Evolutionary conservation across 352 stramenopile genomes (phyloP).

Genomic region (Phytophthora agathidicida): DNA sequence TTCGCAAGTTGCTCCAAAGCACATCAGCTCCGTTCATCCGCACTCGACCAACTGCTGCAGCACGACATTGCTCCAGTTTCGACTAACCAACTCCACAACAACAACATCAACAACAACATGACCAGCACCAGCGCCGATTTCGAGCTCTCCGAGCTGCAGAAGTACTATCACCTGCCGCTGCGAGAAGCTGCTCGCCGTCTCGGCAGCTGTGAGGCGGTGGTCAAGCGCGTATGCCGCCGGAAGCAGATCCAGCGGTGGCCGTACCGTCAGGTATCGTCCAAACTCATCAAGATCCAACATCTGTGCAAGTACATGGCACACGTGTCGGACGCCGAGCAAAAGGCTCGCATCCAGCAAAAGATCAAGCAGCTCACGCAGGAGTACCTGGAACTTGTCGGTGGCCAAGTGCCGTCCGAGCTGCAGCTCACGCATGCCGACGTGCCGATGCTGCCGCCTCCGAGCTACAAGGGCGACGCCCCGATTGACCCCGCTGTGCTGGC

Average conservation of each 20-base stretch:
- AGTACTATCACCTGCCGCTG: slow-evolving; percentile 88
- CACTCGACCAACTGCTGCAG: slow-evolving; percentile 1
- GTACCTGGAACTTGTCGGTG: slow-evolving; percentile 78
- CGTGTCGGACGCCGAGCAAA: slow-evolving; percentile 71
- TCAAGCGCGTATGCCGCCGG: slow-evolving; percentile 84
- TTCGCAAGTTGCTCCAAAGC: slow-evolving; percentile 41
- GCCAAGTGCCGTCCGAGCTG: slow-evolving; percentile 75
- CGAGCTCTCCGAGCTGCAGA: slow-evolving; percentile 78
- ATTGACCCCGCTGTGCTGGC: slow-evolving; percentile 64
- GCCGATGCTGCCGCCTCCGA: slow-evolving; percentile 52
- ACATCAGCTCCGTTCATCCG: slow-evolving; percentile 16
- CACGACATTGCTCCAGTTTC: slow-evolving; percentile 6
- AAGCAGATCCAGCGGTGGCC: slow-evolving; percentile 85
- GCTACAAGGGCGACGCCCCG: slow-evolving; percentile 43
- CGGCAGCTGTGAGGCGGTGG: slow-evolving; percentile 78
- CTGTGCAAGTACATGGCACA: slow-evolving; percentile 88
- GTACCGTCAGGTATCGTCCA: slow-evolving; percentile 86
- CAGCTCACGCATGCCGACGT: slow-evolving; percentile 65
- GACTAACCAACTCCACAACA: slow-evolving; percentile 2
- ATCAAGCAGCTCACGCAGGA: slow-evolving; percentile 84
- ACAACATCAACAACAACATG: slow-evolving; percentile 26
- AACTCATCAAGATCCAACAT: slow-evolving; percentile 88
- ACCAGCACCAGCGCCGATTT: slow-evolving; percentile 74
- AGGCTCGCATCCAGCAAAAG: slow-evolving; percentile 74
- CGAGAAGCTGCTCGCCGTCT: slow-evolving; percentile 76